Evolutionary conservation across 805 yeast genomes (phyloP).

Genomic region (Ogataea wickerhamii): DNA sequence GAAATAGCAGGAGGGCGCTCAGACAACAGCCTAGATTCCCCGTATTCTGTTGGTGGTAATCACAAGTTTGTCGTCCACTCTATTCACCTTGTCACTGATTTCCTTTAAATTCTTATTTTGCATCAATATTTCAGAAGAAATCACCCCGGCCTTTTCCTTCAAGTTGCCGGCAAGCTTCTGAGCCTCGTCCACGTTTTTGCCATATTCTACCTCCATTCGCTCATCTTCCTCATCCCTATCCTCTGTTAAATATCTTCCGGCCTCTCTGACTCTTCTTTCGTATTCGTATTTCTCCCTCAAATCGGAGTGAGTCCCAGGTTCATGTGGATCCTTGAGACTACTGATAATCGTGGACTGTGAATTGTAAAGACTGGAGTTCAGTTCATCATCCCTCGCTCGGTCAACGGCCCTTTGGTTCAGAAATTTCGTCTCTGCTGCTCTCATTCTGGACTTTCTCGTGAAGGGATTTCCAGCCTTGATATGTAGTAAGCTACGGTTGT

Average conservation of each 20-base stretch:
- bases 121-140: conserved; percentile 71
- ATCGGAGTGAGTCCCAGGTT: conserved; percentile 24
- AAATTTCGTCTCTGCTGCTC: conserved; percentile 68
- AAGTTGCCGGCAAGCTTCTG: conserved; percentile 64
- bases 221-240: conserved; percentile 86
- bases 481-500: conserved; percentile 77
- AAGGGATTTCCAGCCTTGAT: conserved; percentile 85
- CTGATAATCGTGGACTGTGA: conserved; percentile 31
- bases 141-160: conserved; percentile 65
- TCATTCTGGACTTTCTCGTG: conserved; percentile 71
- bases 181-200: conserved; percentile 77
- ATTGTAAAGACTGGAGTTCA: conserved; percentile 25
- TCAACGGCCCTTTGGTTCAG: conserved; percentile 43
- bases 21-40: conserved; percentile 31
- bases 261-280: conserved; percentile 51
- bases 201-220: conserved; percentile 84
- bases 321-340: conserved; percentile 44
- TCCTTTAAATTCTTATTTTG: conserved; percentile 73
- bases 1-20: too few species aligned
- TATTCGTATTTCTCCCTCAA: conserved; percentile 45
- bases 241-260: conserved; percentile 75
- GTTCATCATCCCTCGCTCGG: conserved; percentile 26
- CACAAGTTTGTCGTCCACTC: conserved; percentile 70
- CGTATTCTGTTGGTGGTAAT: conserved; percentile 31
- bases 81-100: conserved; percentile 81